Conservation (phyloP, 1,139 yeast species). For the Scheffersomyces lignicola region DNA sequence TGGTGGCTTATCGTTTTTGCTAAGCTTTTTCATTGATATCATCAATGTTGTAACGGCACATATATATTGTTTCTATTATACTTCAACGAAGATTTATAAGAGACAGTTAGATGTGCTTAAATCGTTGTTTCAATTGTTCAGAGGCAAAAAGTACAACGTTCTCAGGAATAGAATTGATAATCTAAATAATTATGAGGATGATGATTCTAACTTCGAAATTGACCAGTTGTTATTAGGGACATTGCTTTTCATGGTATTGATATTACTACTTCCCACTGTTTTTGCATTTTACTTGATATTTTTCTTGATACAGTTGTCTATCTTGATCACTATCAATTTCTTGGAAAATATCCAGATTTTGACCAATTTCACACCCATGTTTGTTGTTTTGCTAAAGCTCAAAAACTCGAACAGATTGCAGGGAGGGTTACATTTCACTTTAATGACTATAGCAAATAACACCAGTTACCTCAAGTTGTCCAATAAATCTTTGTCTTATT, state of each 20-base stretch:
- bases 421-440: constrained; percentile 69
- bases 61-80: constrained; percentile 71
- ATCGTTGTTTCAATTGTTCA: constrained; percentile 79
- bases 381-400: constrained; percentile 72
- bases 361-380: constrained; percentile 82
- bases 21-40: constrained; percentile 67
- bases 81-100: constrained; percentile 75
- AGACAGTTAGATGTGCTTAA: constrained; percentile 69
- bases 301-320: constrained; percentile 55
- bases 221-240: constrained; percentile 91
- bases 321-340: constrained; percentile 50
- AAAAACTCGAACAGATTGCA: constrained; percentile 87
- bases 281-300: constrained; percentile 81
- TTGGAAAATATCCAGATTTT: constrained; percentile 65
- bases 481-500: constrained; percentile 41
- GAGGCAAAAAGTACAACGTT: constrained; percentile 87
- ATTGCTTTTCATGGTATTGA: constrained; percentile 73
- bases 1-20: constrained; percentile 73
- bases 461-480: constrained; percentile 31
- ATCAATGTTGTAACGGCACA: constrained; percentile 67
- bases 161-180: constrained; percentile 80
- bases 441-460: constrained; percentile 14
- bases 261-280: constrained; percentile 83
- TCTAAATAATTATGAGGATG: constrained; percentile 50
- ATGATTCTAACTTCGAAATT: constrained; percentile 58